Base-by-base conservation (phyloP, 306 rosid genomes). In the Fragaria nilgerrensis region DNA sequence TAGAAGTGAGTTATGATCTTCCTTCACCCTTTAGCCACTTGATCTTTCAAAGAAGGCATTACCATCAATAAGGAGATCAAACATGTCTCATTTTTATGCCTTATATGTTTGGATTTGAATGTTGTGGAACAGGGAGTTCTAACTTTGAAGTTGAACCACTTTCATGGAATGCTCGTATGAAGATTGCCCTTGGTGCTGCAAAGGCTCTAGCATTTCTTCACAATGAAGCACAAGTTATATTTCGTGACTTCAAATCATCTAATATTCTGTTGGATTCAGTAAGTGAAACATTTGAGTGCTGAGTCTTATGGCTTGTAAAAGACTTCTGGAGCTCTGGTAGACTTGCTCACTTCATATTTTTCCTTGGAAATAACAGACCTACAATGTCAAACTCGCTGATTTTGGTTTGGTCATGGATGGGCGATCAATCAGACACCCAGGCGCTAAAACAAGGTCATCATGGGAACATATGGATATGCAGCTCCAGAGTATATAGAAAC, bases 401-500 rank as follows among this genome's bases (percentile, higher is more conserved):
- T 96, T 92, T 68, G 99, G 99, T 59, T 86, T 92, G 87, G 98
- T 97, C 50, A 88, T 89, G 87, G 99, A 92, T 44, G 96, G 90
- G 56, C 97, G 96, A 3, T 86, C 82, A 3, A 93, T 88, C 83
- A 78, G 48, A 72, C 86, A 95, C 5, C 14, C 5, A 55, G 29
- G 29, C 75, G 98, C 90, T 84, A 87, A 97, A 76, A 92, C 97
- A 19, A 96, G 83, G 89, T 92, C 32, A 90, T 92, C 32, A 90
- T 89, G 98, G 99, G 97, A 61, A 92, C 97, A 5, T 89, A 82
- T 78, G 99, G 99, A 50, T 95, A 92, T 75, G 96, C 99, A 22
- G 99, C 97, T 41, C 99, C 99, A 1, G 99, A 95, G 77, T 95
- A 95, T 77, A 75, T 92, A 90, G 94, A 29, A 78, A 95, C 98